These are phyloP conservation scores for Sclerotinia minor DNA, from an alignment of 2,329 filamentous ascomycete species.

Conservation along the genomic window DNA sequence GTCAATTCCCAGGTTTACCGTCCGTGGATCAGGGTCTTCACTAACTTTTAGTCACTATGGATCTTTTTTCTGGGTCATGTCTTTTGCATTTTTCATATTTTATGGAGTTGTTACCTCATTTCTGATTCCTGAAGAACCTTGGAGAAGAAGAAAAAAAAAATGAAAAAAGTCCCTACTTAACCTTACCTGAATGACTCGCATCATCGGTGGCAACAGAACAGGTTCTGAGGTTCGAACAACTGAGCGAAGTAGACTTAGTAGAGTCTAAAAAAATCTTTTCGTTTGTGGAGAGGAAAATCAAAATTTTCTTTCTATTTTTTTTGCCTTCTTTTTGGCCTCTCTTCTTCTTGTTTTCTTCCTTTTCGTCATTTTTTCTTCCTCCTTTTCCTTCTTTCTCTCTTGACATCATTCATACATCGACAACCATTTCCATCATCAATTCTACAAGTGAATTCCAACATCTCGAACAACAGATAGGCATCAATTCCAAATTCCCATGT, in stretches of 20 bases:
- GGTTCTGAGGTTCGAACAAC: too few relatives aligned
- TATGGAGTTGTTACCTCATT: not conserved
- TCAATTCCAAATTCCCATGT: not conserved
- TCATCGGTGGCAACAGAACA: not conserved
- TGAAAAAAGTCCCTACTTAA: not conserved
- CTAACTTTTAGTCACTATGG: too few relatives aligned
- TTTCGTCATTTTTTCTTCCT: not conserved
- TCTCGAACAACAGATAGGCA: not conserved
- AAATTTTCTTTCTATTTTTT: not conserved
- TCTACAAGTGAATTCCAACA: not conserved
- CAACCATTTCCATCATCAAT: not conserved
- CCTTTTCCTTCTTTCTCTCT: not conserved
- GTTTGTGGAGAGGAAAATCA: not conserved
- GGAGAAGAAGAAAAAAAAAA: not conserved
- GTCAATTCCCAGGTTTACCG: not conserved
- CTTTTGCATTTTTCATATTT: not conserved
- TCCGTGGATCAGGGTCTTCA: not conserved
- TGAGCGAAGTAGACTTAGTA: not conserved
- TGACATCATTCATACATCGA: not conserved
- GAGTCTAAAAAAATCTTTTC: not conserved
- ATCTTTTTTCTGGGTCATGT: too few relatives aligned
- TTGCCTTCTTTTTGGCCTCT: not conserved
- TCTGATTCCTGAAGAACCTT: too few relatives aligned
- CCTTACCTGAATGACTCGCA: slow-evolving; percentile 23
- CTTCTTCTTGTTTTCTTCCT: not conserved